A percentile compares a stretch with the other conserved stretches of the same genome.
Evolutionary conservation across 768 basidiomycete species (phyloP).

Genomic region (Kwoniella dendrophila): DNA sequence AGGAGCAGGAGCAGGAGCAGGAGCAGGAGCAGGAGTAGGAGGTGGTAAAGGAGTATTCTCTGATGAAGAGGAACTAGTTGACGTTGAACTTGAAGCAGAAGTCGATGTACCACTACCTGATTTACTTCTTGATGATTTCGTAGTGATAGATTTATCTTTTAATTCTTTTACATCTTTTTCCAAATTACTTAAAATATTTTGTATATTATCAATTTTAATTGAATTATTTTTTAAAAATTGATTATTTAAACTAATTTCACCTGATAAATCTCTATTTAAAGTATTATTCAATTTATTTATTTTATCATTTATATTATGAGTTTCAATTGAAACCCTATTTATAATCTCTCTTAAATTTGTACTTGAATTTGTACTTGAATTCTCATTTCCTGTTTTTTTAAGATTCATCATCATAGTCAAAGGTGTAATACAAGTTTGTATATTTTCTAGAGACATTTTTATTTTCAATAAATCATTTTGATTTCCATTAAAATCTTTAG

Average conservation of each 20-base stretch:
- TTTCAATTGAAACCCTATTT: neutral
- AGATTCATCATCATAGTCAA: neutral
- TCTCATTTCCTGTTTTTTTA: neutral
- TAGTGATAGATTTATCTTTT: neutral
- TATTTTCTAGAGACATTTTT: neutral
- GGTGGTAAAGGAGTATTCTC: neutral
- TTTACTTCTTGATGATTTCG: too few relatives aligned
- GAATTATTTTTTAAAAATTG: neutral
- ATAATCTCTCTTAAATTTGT: neutral
- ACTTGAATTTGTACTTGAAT: neutral
- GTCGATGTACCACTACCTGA: neutral
- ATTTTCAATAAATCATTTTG: neutral
- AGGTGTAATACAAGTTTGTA: neutral
- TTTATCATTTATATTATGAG: neutral
- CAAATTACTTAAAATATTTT: neutral
- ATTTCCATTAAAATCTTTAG: slow-evolving; percentile 1
- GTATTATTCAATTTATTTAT: neutral
- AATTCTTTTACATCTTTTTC: neutral
- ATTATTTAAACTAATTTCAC: slow-evolving; percentile 5
- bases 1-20: neutral
- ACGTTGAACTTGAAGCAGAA: neutral
- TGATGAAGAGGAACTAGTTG: neutral
- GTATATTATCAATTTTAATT: neutral
- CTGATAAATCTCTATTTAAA: neutral
- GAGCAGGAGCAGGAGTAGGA: neutral